Base-by-base conservation (phyloP, 805 yeast species). In the Kuraishia molischiana region DNA sequence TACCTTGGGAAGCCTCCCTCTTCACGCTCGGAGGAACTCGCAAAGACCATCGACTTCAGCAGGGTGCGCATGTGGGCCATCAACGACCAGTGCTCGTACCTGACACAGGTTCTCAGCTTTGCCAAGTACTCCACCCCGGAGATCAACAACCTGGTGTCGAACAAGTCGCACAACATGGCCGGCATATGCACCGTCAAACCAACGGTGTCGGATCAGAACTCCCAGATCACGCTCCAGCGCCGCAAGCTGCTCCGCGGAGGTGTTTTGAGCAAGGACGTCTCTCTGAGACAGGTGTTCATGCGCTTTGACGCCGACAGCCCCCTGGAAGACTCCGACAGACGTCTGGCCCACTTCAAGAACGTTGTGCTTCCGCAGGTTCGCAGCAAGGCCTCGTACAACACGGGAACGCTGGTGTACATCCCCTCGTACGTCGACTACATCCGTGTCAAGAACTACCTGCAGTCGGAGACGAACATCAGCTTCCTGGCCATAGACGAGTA, bases 1-100 rank as follows among this genome's bases (percentile, higher is more conserved):
- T 77, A 80, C 52, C 47, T 87, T 40, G 87, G 89, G 58, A 64
- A 69, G 39, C 75, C 87, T 34, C 97, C 97, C 4, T 74, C 75
- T 44, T 75, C 80, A 36, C 70, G 70, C 45, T 78, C 83, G 45
- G 48, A 46, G 10, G 87, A 77, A 44, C 19, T 17, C 5, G 14
- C 17, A 22, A 32, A 21, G 11, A 19, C 35, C 10, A 17, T 37
- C 8, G 98, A 92, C 59, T 92, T 92, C 58, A 77, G 92, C 40
- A 72, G 98, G 47, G 79, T 92, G 29, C 72, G 96, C 49, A 81
- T 84, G 82, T 89, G 95, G 94, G 78, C 82, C 28, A 79, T 92
- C 45, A 89, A 92, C 51, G 94, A 85, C 44, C 79, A 85, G 47
- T 79, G 85, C 11, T 69, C 66, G 44, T 64, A 65, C 37, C 66